Percentiles rank a stretch among this genome's conserved stretches.
phyloP scores from a whole-genome alignment of 192 early-diverging fungal genomes.

The Gigaspora rosea region DNA sequence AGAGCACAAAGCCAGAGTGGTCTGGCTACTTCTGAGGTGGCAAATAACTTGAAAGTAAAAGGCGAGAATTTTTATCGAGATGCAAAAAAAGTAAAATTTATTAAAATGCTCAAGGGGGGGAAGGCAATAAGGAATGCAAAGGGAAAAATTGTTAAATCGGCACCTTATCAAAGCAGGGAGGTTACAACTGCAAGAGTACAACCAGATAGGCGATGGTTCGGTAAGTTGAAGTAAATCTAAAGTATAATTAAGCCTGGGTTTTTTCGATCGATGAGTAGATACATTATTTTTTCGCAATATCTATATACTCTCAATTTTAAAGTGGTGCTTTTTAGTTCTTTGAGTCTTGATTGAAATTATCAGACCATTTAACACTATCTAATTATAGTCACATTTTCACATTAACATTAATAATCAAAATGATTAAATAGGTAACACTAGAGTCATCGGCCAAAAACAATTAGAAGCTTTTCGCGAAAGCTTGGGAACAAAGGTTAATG shows the following conservation, averaged over 20 bases:
- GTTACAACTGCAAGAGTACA: conserved; percentile 82
- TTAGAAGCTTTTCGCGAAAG: conserved; percentile 91
- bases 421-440: conserved; percentile 69
- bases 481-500: conserved; percentile 81
- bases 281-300: background rate
- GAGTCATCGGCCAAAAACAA: conserved; percentile 94
- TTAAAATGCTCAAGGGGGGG: conserved; percentile 94
- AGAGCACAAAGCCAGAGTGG: conserved; percentile 45
- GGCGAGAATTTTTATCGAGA: conserved; percentile 99
- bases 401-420: too few species aligned
- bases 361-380: too few species aligned
- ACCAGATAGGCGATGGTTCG: conserved; percentile 97
- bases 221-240: conserved; percentile 45
- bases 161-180: conserved; percentile 80
- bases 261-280: background rate
- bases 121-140: conserved; percentile 77
- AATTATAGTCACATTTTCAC: too few species aligned
- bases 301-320: too few species aligned
- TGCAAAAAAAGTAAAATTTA: conserved; percentile 86
- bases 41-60: conserved; percentile 80
- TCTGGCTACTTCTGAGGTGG: conserved; percentile 36
- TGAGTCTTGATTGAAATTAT: too few species aligned
- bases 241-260: background rate
- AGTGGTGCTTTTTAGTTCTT: too few species aligned
- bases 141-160: conserved; percentile 91